A percentile compares a stretch with the other conserved stretches of the same genome.
phyloP scores from a whole-genome alignment of 305 asterid genomes.

The Euphrasia arctica region DNA sequence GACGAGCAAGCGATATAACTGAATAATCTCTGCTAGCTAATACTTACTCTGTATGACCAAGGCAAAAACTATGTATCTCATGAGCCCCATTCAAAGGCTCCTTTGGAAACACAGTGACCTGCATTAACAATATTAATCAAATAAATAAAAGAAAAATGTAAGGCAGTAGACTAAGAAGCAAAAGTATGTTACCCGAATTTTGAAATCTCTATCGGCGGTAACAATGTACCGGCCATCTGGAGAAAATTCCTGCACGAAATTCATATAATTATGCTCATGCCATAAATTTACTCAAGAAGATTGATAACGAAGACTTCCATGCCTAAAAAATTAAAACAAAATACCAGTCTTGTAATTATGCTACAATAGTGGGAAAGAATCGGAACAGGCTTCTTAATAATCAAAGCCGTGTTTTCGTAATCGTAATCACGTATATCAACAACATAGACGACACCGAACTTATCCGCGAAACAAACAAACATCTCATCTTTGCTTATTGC shows the following conservation, averaged over 20 bases:
- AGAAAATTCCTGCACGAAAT: constrained; percentile 69
- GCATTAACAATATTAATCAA: constrained; percentile 30
- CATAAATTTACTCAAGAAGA: constrained; percentile 3
- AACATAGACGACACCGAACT: constrained; percentile 83
- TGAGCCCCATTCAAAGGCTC: constrained; percentile 76
- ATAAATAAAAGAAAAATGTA: not conserved
- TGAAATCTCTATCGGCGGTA: constrained; percentile 92
- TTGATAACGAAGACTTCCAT: not conserved
- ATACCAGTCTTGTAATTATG: constrained; percentile 91
- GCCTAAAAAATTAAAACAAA: constrained; percentile 3
- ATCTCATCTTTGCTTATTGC: constrained; percentile 63
- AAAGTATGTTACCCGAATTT: constrained; percentile 69
- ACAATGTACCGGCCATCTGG: constrained; percentile 68
- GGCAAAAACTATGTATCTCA: constrained; percentile 90
- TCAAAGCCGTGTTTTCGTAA: constrained; percentile 35
- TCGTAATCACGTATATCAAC: constrained; percentile 43
- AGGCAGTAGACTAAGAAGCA: not conserved
- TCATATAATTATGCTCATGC: not conserved
- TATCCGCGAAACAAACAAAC: constrained; percentile 81
- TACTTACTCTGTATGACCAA: constrained; percentile 93
- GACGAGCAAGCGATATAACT: not conserved
- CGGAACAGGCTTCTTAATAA: constrained; percentile 62
- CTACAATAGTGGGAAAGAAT: constrained; percentile 94
- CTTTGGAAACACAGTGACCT: constrained; percentile 80
- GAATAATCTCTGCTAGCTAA: not conserved